Conservation (phyloP, 225 moss, liverwort and hornwort genomes). For the Takakia lepidozioides region DNA sequence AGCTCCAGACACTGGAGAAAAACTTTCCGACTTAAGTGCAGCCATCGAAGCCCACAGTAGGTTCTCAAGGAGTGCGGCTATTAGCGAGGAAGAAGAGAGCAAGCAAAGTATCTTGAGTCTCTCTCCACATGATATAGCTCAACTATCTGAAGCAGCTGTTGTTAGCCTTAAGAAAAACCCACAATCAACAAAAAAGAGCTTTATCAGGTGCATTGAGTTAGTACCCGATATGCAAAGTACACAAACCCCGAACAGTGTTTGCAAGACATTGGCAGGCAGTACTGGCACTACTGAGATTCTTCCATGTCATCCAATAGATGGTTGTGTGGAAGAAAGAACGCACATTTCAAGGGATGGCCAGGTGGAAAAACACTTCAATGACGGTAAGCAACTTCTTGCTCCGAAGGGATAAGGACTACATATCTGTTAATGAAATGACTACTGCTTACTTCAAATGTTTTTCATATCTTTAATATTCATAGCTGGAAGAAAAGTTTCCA, state of each 20-base stretch:
- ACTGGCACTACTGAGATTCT: too few species aligned
- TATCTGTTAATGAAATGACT: too few species aligned
- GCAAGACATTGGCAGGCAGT: constrained; percentile 7
- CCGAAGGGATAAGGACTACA: too few species aligned
- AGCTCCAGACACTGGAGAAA: constrained; percentile 10
- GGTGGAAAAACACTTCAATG: constrained; percentile 4
- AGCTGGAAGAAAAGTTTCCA: too few species aligned
- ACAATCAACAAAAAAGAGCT: constrained; percentile 26
- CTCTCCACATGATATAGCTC: constrained; percentile 8
- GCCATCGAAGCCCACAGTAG: too few species aligned
- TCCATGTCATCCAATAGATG: constrained; percentile 6
- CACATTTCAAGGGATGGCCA: constrained; percentile 2
- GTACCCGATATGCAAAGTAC: too few species aligned
- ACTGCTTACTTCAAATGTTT: too few species aligned
- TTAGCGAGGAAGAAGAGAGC: constrained; percentile 12
- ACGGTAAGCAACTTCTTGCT: constrained; percentile 13
- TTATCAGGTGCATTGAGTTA: constrained; percentile 36
- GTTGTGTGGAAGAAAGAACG: constrained; percentile 7
- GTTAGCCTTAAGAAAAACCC: constrained; percentile 17
- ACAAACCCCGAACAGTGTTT: too few species aligned
- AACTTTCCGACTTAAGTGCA: constrained; percentile 1
- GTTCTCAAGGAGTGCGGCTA: constrained; percentile 4
- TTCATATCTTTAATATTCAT: too few species aligned
- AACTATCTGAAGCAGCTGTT: constrained; percentile 18
- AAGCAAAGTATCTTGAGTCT: constrained; percentile 13